phyloP scores from a whole-genome alignment of 2,329 filamentous ascomycete species.

The Aureobasidium sp. region DNA sequence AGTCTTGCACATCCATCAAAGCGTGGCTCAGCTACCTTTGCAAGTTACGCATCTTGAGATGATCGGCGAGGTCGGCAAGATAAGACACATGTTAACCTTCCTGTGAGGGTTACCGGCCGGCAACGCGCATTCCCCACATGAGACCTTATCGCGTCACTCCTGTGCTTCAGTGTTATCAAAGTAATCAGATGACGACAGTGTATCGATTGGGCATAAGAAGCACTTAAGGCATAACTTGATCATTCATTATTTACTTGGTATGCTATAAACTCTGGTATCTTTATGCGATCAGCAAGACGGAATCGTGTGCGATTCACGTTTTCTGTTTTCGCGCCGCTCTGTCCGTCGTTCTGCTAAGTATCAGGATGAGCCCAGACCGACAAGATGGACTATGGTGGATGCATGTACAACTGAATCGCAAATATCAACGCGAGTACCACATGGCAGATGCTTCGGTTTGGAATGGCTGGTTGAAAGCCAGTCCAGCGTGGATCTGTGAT shows the following conservation, averaged over 20 bases:
- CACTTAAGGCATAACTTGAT: background rate
- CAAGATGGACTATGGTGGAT: background rate
- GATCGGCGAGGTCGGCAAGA: slow-evolving; percentile 1
- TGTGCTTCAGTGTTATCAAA: background rate
- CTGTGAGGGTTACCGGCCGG: background rate
- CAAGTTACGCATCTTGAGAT: background rate
- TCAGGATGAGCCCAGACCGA: background rate
- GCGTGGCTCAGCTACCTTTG: background rate
- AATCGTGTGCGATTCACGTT: background rate
- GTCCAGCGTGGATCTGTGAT: background rate
- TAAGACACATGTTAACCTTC: background rate
- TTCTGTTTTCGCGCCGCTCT: background rate
- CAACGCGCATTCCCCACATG: background rate
- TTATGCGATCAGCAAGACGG: background rate
- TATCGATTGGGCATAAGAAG: background rate
- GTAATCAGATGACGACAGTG: background rate
- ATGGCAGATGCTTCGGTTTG: background rate
- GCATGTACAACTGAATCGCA: background rate
- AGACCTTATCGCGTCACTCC: background rate
- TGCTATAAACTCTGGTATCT: background rate
- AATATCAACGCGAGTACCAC: background rate
- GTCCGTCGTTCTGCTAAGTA: background rate
- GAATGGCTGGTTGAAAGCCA: slow-evolving; percentile 14
- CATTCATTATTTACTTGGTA: slow-evolving; percentile 4
- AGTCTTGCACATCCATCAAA: background rate